phyloP scores from a whole-genome alignment of 768 basidiomycete genomes.

The Amanita rubescens region DNA sequence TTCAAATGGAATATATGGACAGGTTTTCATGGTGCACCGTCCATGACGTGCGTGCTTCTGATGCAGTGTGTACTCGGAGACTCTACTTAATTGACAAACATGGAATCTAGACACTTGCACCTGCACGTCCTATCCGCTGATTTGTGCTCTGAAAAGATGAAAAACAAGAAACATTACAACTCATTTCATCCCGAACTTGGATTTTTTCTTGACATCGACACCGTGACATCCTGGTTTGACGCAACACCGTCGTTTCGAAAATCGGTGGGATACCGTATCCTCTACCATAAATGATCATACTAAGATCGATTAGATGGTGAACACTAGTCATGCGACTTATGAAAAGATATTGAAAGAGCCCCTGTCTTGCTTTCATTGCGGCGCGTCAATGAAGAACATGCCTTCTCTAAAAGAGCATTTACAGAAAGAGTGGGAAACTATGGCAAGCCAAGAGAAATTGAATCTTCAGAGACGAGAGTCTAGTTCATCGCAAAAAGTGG shows the following conservation, averaged over 20 bases:
- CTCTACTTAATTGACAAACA: too few relatives aligned
- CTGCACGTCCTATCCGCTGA: constrained; percentile 83
- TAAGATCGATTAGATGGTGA: constrained; percentile 5
- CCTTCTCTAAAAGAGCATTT: constrained; percentile 71
- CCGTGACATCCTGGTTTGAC: constrained; percentile 80
- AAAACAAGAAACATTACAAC: constrained; percentile 88
- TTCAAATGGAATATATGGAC: constrained; percentile 72
- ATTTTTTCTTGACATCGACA: constrained; percentile 73
- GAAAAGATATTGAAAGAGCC: constrained; percentile 61
- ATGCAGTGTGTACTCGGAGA: too few relatives aligned
- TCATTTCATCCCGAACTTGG: constrained; percentile 81
- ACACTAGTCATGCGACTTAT: constrained; percentile 29
- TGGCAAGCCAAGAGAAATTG: constrained; percentile 32
- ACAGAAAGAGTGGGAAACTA: constrained; percentile 61
- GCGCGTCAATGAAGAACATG: constrained; percentile 56
- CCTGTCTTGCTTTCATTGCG: constrained; percentile 68
- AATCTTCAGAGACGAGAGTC: constrained; percentile 25
- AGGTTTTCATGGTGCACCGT: constrained; percentile 83
- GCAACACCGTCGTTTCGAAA: constrained; percentile 48
- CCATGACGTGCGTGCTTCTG: constrained; percentile 63
- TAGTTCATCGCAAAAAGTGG: constrained; percentile 4
- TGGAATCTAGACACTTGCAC: constrained; percentile 58
- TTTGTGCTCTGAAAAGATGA: constrained; percentile 59
- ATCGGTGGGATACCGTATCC: constrained; percentile 29
- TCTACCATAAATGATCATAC: not conserved